Base-by-base conservation (phyloP, 805 yeast genomes). In the Sporopachydermia lactativora region DNA sequence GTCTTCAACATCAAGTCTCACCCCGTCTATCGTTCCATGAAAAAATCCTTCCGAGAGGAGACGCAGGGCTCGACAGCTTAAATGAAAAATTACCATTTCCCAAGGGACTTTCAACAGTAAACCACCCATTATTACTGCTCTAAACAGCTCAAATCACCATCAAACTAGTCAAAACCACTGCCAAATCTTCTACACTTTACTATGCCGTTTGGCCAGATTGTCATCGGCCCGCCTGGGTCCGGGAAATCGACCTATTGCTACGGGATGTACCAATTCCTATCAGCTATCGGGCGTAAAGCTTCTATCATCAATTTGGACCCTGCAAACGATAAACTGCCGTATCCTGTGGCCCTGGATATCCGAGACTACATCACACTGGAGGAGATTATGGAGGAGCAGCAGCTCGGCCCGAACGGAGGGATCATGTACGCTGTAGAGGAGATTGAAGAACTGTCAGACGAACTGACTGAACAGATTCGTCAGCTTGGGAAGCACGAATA, bases 161-260 rank as follows among this genome's bases (percentile, higher is more conserved):
- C n/a, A n/a, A n/a, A n/a, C n/a, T n/a, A n/a, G n/a, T n/a, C n/a
- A n/a, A n/a, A n/a, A n/a, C n/a, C n/a, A n/a, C n/a, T n/a, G n/a
- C n/a, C n/a, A n/a, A n/a, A n/a, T n/a, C n/a, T n/a, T n/a, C n/a
- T n/a, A n/a, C n/a, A n/a, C n/a, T n/a, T n/a, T n/a, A n/a, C n/a
- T n/a, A 70, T 73, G 77, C 64, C 77, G 5, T 82, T 82, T 58
- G 96, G 94, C 3, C 96, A 92, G 60, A 73, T 92, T 5, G 88
- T 89, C 5, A 85, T 92, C 34, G 99, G 99, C 0, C 97, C 98
- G 0, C 99, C 99, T 1, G 99, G 98, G 1, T 72, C 95, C 0
- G 99, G 99, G 1, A 92, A 92, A 54, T 83, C 96, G 0, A 94
- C 98, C 0, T 92, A 84, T 56, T 88, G 96, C 57, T 67, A 77